Conservation (phyloP, 2,329 filamentous ascomycete genomes). For the Fusarium humuli region DNA sequence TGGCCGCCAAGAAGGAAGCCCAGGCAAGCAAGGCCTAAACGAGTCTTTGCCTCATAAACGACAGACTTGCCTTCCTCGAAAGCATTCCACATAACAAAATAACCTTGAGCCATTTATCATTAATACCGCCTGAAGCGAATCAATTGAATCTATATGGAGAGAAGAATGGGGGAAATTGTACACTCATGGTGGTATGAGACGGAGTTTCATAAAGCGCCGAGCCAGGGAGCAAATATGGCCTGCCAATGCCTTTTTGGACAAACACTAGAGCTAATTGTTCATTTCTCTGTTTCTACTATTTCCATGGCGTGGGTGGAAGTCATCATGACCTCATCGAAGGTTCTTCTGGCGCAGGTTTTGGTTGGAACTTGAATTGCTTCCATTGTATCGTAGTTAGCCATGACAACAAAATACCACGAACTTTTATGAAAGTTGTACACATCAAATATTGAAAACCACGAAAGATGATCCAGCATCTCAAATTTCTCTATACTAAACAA, state of each 20-base stretch:
- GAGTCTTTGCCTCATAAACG: neutral
- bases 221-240: neutral
- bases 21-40: slow-evolving; percentile 40
- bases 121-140: slow-evolving; percentile 18
- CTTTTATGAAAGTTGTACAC: neutral
- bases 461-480: slow-evolving; percentile 30
- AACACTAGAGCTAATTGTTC: neutral
- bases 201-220: slow-evolving; percentile 6
- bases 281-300: slow-evolving; percentile 13
- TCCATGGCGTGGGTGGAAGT: neutral
- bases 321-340: slow-evolving; percentile 1
- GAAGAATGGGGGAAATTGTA: slow-evolving; percentile 9
- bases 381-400: slow-evolving; percentile 26
- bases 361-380: slow-evolving; percentile 11
- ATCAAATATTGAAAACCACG: neutral
- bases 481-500: slow-evolving; percentile 36
- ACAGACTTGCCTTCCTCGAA: neutral
- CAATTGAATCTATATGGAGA: slow-evolving; percentile 2
- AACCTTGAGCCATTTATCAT: slow-evolving; percentile 9
- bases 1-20: slow-evolving; percentile 56
- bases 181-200: slow-evolving; percentile 3
- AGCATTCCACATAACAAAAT: neutral
- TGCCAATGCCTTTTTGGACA: neutral
- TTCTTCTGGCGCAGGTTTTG: neutral
- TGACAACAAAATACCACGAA: slow-evolving; percentile 3